These are phyloP conservation scores for Pleurotus ostreatus DNA, from an alignment of 768 basidiomycete genomes.

Conservation along the genomic window DNA sequence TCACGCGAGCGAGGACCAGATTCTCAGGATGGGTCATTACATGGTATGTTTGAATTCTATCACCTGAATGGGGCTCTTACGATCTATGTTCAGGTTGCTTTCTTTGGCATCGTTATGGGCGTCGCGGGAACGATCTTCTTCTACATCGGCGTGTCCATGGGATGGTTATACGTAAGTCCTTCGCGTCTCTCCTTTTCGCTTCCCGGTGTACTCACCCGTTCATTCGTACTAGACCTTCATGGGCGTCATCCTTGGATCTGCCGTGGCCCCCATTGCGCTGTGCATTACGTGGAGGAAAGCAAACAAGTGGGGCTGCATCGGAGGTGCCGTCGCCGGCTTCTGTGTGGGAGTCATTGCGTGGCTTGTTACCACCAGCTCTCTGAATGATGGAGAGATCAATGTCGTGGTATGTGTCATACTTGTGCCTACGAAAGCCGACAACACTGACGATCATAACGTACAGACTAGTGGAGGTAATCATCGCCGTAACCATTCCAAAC, in stretches of 20 bases:
- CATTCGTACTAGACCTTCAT: conserved; percentile 61
- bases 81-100: conserved; percentile 41
- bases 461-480: conserved; percentile 25
- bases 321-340: conserved; percentile 71
- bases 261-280: conserved; percentile 83
- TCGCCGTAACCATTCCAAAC: background rate
- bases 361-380: conserved; percentile 73
- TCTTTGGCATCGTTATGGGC: conserved; percentile 76
- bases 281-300: conserved; percentile 84
- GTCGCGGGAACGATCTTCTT: conserved; percentile 83
- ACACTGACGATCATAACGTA: background rate
- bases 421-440: background rate
- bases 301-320: conserved; percentile 80
- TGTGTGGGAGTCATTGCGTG: conserved; percentile 70
- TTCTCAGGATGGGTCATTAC: conserved; percentile 63
- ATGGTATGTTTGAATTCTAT: conserved; percentile 36
- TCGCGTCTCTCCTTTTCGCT: background rate
- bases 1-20: conserved; percentile 67
- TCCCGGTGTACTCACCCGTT: background rate
- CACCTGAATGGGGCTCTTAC: background rate
- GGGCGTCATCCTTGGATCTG: conserved; percentile 83
- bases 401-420: conserved; percentile 45
- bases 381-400: conserved; percentile 69
- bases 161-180: conserved; percentile 79
- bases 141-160: conserved; percentile 90